Evolutionary conservation across 2,329 filamentous ascomycete genomes (phyloP), one percentile per base, ranked within the genome.

Genomic region (Fusarium algeriense): DNA sequence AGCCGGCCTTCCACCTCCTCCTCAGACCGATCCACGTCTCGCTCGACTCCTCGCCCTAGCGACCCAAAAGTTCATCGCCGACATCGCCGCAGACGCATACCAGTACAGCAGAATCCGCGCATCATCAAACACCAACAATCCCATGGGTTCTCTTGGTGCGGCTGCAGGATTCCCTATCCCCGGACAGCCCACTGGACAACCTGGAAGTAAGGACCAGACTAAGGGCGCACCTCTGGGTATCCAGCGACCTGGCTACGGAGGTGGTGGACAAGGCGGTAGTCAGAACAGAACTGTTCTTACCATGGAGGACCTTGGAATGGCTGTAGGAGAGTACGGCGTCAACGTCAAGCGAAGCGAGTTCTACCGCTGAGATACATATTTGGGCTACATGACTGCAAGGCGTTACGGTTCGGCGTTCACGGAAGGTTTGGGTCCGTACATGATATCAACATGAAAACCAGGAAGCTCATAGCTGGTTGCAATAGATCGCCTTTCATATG

Each of bases 301-400:
- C 2, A 98, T 99, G 96, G 96, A 99, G 83, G 96, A 99, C 81
- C 82, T 99, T 76, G 96, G 96, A 19, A 98, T 98, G 94, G 96
- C 96, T 2, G 95, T 98, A 34, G 93, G 93, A 35, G 96, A 99
- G 85, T 99, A 98, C 80, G 96, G 96, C 2, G 94, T 99, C 56
- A 99, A 97, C 79, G 93, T 98, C 57, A 98, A 97, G 89, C 88
- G 96, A 71, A 95, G 95, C 78, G 96, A 99, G 84, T 99, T 98
- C 80, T 99, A 99, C 81, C 88, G 95, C 76, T 98, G 75, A 77
- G 23, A 15, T 20, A 23, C n/a, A 26, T 43, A 62, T 53, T 49
- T 50, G 40, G 34, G 53, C 46, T 66, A 67, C 45, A 69, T 67
- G 60, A 48, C 59, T 64, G 59, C 61, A 64, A 60, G 75, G 74